Conservation (phyloP, 495 filamentous ascomycete genomes). For the Aspergillus wentii region DNA sequence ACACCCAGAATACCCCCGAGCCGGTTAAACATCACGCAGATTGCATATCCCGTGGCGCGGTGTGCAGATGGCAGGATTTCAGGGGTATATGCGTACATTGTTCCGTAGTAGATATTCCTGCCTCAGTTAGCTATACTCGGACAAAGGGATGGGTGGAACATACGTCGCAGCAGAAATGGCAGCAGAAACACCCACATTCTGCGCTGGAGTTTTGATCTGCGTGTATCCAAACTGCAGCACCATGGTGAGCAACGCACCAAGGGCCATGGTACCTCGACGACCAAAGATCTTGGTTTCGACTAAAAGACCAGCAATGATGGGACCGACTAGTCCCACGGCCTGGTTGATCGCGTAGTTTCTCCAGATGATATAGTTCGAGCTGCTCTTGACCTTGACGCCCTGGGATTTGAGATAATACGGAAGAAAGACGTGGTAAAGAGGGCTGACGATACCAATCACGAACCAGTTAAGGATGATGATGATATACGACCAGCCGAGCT, state of each 20-base stretch:
- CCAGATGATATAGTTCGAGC: constrained; percentile 30
- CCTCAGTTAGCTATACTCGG: too few species aligned
- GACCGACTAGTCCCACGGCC: constrained; percentile 31
- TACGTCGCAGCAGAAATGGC: constrained; percentile 36
- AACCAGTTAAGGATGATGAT: constrained; percentile 35
- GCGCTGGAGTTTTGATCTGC: constrained; percentile 29
- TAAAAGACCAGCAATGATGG: constrained; percentile 32
- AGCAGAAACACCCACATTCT: constrained; percentile 36
- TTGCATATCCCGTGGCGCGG: constrained; percentile 36
- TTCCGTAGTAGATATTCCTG: constrained; percentile 47
- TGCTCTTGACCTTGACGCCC: constrained; percentile 18
- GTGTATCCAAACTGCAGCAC: constrained; percentile 41
- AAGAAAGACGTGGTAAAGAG: constrained; percentile 30
- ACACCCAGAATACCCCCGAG: constrained; percentile 34
- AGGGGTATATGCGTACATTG: constrained; percentile 42
- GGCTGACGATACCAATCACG: constrained; percentile 30
- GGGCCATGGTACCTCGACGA: constrained; percentile 30
- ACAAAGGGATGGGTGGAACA: too few species aligned
- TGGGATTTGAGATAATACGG: constrained; percentile 31
- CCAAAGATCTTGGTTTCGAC: constrained; percentile 29
- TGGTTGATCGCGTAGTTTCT: constrained; percentile 42
- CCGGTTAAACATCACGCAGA: constrained; percentile 35
- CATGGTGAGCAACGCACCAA: constrained; percentile 37
- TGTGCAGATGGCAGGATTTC: constrained; percentile 40
- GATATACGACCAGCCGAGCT: constrained; percentile 20